Percentiles rank a stretch among this genome's conserved stretches.
Conservation (phyloP, 768 basidiomycete genomes). For the Filobasidium wieringae region DNA sequence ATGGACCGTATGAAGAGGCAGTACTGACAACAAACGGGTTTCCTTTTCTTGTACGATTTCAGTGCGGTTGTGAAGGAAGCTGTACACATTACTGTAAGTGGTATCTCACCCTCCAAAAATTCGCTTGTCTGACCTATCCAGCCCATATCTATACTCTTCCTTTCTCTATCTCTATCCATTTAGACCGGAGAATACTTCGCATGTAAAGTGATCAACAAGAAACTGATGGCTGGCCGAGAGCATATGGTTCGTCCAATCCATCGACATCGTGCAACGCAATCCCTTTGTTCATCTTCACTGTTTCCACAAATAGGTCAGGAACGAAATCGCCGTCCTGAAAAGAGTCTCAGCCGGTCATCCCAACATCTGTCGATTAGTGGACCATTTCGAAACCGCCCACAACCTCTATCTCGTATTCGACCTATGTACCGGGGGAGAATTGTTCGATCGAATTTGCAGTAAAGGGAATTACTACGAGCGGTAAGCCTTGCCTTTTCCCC, state of each 20-base stretch:
- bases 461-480: constrained; percentile 94
- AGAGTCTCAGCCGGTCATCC: constrained; percentile 75
- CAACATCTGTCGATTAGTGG: constrained; percentile 87
- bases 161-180: background rate
- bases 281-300: background rate
- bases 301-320: constrained; percentile 58
- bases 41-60: background rate
- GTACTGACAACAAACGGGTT: background rate
- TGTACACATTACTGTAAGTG: constrained; percentile 56
- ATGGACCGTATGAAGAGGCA: background rate
- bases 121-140: background rate
- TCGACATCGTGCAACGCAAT: constrained; percentile 7
- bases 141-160: background rate
- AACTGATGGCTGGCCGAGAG: constrained; percentile 93
- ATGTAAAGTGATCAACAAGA: constrained; percentile 99
- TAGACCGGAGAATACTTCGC: constrained; percentile 86
- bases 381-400: constrained; percentile 94
- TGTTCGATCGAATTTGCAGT: constrained; percentile 98
- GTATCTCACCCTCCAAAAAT: background rate
- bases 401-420: constrained; percentile 93
- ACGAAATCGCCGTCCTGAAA: constrained; percentile 93
- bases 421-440: constrained; percentile 90
- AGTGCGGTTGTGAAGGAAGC: constrained; percentile 52
- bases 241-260: constrained; percentile 61
- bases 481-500: constrained; percentile 42